Base-by-base conservation (phyloP, 306 rosid genomes). In the Pterocarpus macrocarpus region DNA sequence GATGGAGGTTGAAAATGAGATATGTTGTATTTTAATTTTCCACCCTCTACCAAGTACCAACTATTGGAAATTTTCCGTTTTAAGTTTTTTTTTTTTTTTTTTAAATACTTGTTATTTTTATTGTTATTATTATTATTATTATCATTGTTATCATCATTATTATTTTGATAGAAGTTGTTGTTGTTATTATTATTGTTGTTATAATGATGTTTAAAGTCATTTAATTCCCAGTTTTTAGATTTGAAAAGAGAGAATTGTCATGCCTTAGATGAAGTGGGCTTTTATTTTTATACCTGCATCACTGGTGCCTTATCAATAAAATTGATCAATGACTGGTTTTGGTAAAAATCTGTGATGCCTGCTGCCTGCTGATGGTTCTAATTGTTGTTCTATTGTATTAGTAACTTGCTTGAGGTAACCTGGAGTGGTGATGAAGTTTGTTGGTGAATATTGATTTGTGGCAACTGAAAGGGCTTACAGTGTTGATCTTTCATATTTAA, bases 391-490 rank as follows among this genome's bases (percentile, higher is more conserved):
- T 2, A 15, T 22, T 11, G 2, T 39, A 32, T 38, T 33, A 33
- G 53, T 55, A 53, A 50, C 17, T 74, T 82, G 53, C 82, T 82
- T 76, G 64, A 71, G 32, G 1, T 47, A 28, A 43, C 47, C 28
- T 69, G 59, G 59, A 33, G 15, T 61, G 47, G 52, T 22, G 30
- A 49, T 38, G 47, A 30, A 63, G 41, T 50, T 50, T 82, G 49
- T 61, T 47, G 41, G 56, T 53, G 53, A 65, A 52, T 49, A 22
- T 53, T 50, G 15, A 3, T 41, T 55, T 22, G 57, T 17, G 34
- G 57, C 22, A 59, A 35, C 70, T 58, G n/a, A 41, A 55, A 28
- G 36, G 56, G 75, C 16, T 11, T 30, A 41, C 49, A 56, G 68
- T 52, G 58, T 63, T 52, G 30, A 30, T 32, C 61, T 61, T 11